Percentiles rank a stretch among this genome's conserved stretches.
Conservation (phyloP, 2,329 filamentous ascomycete species). For the Alternaria consortialis region DNA sequence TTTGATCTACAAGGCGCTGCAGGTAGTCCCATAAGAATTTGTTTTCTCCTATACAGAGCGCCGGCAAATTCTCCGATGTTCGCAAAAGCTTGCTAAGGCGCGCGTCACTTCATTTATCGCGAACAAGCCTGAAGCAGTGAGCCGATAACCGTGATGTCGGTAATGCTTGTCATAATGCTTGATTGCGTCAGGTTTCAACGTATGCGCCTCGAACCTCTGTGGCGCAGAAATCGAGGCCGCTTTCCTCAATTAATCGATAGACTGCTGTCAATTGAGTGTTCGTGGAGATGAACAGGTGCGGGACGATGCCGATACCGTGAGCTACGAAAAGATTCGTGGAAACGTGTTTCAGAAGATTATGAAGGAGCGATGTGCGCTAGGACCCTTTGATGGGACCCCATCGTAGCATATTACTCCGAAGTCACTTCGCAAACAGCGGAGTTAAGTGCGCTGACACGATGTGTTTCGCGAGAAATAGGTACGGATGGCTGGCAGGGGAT, state of each 20-base stretch:
- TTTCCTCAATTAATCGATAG: not conserved
- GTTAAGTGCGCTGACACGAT: not conserved
- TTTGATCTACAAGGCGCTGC: not conserved
- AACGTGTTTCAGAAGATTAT: constrained; percentile 23
- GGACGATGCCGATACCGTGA: constrained; percentile 1
- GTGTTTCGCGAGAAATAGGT: not conserved
- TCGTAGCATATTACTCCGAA: constrained; percentile 1
- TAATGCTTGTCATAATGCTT: constrained; percentile 13
- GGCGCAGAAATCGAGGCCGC: not conserved
- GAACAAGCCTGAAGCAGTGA: constrained; percentile 8
- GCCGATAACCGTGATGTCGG: not conserved
- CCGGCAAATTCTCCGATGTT: constrained; percentile 3
- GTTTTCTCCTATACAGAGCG: not conserved
- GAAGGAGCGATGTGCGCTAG: constrained; percentile 8
- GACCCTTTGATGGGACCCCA: not conserved
- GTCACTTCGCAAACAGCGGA: not conserved
- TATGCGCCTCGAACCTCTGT: constrained; percentile 4
- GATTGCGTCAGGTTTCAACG: constrained; percentile 6
- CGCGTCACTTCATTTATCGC: constrained; percentile 11
- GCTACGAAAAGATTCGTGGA: constrained; percentile 14
- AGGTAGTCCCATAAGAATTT: not conserved
- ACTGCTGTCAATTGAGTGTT: constrained; percentile 2
- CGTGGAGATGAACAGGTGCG: constrained; percentile 18
- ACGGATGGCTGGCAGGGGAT: not conserved
- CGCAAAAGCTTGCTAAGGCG: not conserved